Base-by-base conservation (phyloP, 1,139 yeast genomes). In the Diutina neorugosa region DNA sequence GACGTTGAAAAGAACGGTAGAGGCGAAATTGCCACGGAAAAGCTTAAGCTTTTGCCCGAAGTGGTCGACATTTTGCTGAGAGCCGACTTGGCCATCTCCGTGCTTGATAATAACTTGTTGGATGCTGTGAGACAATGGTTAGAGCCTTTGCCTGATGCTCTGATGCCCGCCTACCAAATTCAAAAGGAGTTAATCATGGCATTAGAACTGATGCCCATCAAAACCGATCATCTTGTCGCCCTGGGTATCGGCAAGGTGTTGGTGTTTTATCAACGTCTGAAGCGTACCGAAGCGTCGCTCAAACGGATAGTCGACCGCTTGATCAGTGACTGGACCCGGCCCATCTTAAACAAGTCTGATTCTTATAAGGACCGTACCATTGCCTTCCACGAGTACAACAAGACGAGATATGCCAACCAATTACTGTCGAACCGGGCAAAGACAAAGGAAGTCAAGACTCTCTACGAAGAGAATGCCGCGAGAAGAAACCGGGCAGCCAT, bases 251-350 rank as follows among this genome's bases (percentile, higher is more conserved):
- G 98, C 23, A 89, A 91, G 67, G 91, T 94, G 34, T 80, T 94
- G 61, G 79, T 93, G n/a, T 94, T 91, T 63, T 94, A 94, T 69
- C 96, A 93, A 66, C 81, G 91, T 64, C 84, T 94, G 48, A 86
- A 86, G 65, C 81, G 95, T 62, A 96, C 96, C 18, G 98, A 93
- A 67, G 85, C 88, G 46, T 74, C 78, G 53, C 80, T 94, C 65
- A 90, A 91, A 66, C 84, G 95, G 63, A 76, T 84, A 51, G 98
- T 96, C 6, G 98, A 93, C 65, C 82, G 84, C 64, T 74, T 94
- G 56, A 86, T 94, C 61, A 96, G 96, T 41, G 95, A 90, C 66
- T 93, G 99, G 99, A 93, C 98, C 8, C 81, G 98, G 67, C 98
- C 98, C 44, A 90, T 94, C 57, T 87, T 94, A 76, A 96, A 96